Evolutionary conservation across 441 rosid species (phyloP), one percentile per base, ranked within the genome.

Genomic region (Raphanus hybrid): DNA sequence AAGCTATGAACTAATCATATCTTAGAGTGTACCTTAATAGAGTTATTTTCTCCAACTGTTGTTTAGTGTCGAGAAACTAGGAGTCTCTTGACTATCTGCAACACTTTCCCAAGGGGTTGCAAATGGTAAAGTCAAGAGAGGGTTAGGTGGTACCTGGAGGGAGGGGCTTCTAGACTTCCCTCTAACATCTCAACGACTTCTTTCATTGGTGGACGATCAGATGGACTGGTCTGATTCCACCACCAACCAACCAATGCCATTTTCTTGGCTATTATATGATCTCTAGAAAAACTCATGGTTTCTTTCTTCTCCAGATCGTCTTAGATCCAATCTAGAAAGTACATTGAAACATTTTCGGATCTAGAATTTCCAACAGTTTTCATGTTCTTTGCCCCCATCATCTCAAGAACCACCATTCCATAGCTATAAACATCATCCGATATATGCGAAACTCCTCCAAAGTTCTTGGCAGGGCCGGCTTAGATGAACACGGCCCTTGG

Each of bases 11-110:
- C 55, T n/a, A 4, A n/a, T 48, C 55, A 52, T 52, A 52, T 6
- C 58, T 52, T 52, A 52, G 58, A 14, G 58, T 12, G 55, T 50
- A 54, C 10, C 23, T 16, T 54, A 9, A 12, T 54, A 16, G 10
- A 54, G 60, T 54, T 16, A 3, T 1, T 50, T 3, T 15, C 58
- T 15, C 58, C 6, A 52, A 54, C 60, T 54, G 60, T 11, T 10
- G 50, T 54, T 16, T 16, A 16, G 60, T 16, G 8, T 54, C 54
- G 16, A 12, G 54, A 48, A 48, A 48, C 16, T 48, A 48, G 60
- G 16, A 54, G 59, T 54, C 59, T 16, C 59, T 16, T 54, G 58
- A 54, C 59, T 54, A 54, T 54, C 59, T 54, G 10, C 59, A 16
- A 16, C 59, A 54, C 26, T 54, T 54, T 54, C 20, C 58, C 10